Evolutionary conservation across 192 early-diverging fungal species (phyloP).

Genomic region (Allomyces macrogynus): DNA sequence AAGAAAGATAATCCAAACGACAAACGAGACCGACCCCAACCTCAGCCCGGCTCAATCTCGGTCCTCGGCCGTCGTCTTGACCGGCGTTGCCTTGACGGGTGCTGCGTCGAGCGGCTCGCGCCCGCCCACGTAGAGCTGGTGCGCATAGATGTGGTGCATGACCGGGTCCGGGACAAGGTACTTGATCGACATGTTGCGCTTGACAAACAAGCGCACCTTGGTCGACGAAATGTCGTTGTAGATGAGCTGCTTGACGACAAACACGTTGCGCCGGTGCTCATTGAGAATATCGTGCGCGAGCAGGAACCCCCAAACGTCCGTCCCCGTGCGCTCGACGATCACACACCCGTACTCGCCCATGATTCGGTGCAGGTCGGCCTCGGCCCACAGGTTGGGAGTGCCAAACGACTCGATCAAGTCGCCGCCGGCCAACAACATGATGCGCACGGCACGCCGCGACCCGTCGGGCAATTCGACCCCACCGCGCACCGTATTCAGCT

Average conservation of each 20-base stretch:
- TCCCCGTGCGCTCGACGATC: conserved; percentile 84
- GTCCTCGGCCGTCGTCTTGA: too few species aligned
- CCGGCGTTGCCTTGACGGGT: too few species aligned
- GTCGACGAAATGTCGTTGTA: conserved; percentile 96
- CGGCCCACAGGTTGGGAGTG: conserved; percentile 67
- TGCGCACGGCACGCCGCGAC: conserved; percentile 40
- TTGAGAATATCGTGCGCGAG: conserved; percentile 76
- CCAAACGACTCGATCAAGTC: conserved; percentile 94
- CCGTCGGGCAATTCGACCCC: conserved; percentile 42
- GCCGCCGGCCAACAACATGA: conserved; percentile 87
- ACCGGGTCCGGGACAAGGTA: conserved; percentile 84
- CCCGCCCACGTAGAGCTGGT: conserved; percentile 40
- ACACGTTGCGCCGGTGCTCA: conserved; percentile 74
- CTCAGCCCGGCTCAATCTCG: too few species aligned
- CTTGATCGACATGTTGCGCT: conserved; percentile 80
- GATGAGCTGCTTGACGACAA: conserved; percentile 86
- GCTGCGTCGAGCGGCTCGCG: not conserved
- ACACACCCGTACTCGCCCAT: conserved; percentile 78
- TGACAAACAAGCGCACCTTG: conserved; percentile 87
- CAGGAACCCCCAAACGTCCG: conserved; percentile 83
- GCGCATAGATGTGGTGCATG: conserved; percentile 65
- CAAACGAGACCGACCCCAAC: too few species aligned
- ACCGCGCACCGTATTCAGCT: conserved; percentile 54
- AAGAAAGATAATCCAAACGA: too few species aligned
- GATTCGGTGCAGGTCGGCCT: conserved; percentile 79